Evolutionary conservation across 352 stramenopile genomes (phyloP), one percentile per base, ranked within the genome.

Genomic region (Globisporangium rhizosaccharum): DNA sequence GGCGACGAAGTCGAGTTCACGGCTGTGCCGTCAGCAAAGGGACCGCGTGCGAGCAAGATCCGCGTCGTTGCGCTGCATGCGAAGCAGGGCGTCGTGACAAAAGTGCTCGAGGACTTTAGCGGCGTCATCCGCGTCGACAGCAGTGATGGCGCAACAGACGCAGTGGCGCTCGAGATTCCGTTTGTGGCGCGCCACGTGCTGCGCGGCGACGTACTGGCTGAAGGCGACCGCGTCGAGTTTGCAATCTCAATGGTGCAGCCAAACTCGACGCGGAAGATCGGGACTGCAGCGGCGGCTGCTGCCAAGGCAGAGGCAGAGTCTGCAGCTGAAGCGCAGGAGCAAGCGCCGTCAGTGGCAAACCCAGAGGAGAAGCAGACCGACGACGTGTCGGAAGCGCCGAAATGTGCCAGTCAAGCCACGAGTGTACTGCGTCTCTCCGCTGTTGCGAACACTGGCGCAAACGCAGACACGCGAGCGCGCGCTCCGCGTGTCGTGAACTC

Each of bases 151-250:
- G 18, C 14, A 20, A 41, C 64, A 5, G 59, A 72, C 4, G 48
- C 59, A 9, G 20, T 18, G 1, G 14, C 33, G 1, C 23, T 77
- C 14, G 74, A 83, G 11, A 69, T 79, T 2, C 65, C 62, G 17
- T 93, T 85, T 60, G 62, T 64, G 5, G 67, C 70, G 51, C 68
- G 76, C 11, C 70, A 73, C 39, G 79, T 93, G 53, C 69, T 93
- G 51, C 75, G 76, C 45, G 75, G 73, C 11, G 79, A 89, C 48
- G 54, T 83, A 12, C 63, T 93, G 3, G 70, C 59, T 14, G 77
- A 84, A 25, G 83, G 81, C 10, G 83, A 93, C 62, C 79, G 76
- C 54, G 81, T 93, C 8, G 79, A 91, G 67, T 91, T 89, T 75
- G 76, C 77, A 30, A 68, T 76, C 20, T 63, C 45, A 53, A 68